Conservation (phyloP, 2,329 filamentous ascomycete genomes). For the Alternaria consortialis region DNA sequence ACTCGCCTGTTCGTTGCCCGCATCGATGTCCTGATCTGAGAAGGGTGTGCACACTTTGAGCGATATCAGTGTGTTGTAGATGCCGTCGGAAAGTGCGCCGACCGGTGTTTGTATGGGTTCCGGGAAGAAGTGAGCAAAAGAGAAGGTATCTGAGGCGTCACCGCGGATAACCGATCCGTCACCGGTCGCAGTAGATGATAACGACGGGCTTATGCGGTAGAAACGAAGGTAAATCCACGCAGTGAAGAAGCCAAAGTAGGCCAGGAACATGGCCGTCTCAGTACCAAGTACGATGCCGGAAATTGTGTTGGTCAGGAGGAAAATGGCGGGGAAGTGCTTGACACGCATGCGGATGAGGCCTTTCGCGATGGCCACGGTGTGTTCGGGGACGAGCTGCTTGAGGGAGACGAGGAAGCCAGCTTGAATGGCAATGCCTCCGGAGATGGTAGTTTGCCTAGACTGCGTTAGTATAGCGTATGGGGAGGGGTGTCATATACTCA, state of each 20-base stretch:
- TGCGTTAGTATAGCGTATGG: constrained; percentile 20
- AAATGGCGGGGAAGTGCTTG: constrained; percentile 80
- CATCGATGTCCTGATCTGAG: constrained; percentile 79
- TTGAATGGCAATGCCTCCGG: constrained; percentile 87
- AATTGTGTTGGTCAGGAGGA: constrained; percentile 73
- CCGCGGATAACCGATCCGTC: constrained; percentile 71
- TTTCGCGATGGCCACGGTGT: constrained; percentile 93
- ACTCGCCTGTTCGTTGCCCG: constrained; percentile 75
- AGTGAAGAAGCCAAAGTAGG: constrained; percentile 81
- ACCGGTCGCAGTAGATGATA: constrained; percentile 63
- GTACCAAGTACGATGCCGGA: constrained; percentile 71
- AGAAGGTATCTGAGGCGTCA: constrained; percentile 95
- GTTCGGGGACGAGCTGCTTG: constrained; percentile 95
- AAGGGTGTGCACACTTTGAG: constrained; percentile 86
- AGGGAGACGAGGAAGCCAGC: constrained; percentile 95
- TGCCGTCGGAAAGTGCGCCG: constrained; percentile 73
- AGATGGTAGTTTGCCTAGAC: constrained; percentile 78
- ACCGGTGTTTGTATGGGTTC: constrained; percentile 81
- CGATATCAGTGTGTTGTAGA: constrained; percentile 79
- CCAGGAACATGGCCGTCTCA: constrained; percentile 81
- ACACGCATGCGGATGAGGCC: constrained; percentile 90
- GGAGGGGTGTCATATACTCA: constrained; percentile 57
- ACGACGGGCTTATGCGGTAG: constrained; percentile 77
- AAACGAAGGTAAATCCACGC: constrained; percentile 98
- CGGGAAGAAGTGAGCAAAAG: constrained; percentile 95